phyloP scores from a whole-genome alignment of 2,329 filamentous ascomycete genomes.

The Ophiostoma sp. region DNA sequence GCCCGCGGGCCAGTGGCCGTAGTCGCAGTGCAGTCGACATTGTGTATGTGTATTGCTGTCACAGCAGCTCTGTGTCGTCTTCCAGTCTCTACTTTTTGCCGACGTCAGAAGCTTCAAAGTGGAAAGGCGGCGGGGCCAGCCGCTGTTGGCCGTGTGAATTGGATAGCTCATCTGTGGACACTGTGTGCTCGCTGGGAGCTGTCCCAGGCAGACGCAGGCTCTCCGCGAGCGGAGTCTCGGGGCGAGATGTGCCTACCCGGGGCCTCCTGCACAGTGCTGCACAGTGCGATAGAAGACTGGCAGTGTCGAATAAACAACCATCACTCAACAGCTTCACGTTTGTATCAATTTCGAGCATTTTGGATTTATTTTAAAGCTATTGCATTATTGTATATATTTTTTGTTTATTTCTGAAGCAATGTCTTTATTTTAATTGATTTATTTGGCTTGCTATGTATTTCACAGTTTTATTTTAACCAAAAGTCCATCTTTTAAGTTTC shows the following conservation, averaged over 20 bases:
- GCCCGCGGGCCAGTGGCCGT: slow-evolving; percentile 8
- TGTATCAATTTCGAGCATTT: not conserved
- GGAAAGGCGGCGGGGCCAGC: not conserved
- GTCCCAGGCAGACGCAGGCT: not conserved
- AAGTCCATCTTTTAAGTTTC: no score
- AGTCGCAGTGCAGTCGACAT: slow-evolving; percentile 16
- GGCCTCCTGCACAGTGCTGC: not conserved
- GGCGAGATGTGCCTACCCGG: slow-evolving; percentile 17
- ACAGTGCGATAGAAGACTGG: not conserved
- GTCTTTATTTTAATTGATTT: no score
- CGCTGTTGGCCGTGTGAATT: slow-evolving; percentile 3
- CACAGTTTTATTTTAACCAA: not conserved
- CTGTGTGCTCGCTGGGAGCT: slow-evolving; percentile 10
- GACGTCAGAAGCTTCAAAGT: slow-evolving; percentile 4
- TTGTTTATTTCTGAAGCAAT: not conserved
- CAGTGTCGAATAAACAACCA: not conserved
- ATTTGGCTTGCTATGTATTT: not conserved
- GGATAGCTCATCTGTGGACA: not conserved
- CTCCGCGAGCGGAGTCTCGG: slow-evolving; percentile 24
- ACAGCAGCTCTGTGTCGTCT: no score
- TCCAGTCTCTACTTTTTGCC: not conserved
- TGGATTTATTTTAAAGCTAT: no score
- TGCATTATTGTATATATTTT: no score
- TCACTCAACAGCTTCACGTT: not conserved
- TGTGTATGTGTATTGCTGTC: not conserved